These are phyloP conservation scores for Phialophora verrucosa DNA, from an alignment of 2,329 filamentous ascomycete genomes.

Conservation along the genomic window DNA sequence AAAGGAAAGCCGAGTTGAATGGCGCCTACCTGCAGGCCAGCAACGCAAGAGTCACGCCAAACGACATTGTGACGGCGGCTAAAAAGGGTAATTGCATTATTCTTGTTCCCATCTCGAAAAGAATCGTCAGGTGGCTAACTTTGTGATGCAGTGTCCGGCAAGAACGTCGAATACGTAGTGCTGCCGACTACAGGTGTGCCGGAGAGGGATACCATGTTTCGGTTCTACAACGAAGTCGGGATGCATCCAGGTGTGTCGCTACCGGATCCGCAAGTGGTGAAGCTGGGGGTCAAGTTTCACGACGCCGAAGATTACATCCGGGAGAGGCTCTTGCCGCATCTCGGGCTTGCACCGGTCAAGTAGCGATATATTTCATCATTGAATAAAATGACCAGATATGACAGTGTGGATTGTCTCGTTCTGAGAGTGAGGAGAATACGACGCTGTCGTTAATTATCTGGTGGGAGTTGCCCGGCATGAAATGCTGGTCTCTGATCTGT, in stretches of 20 bases:
- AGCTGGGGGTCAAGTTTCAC: conserved; percentile 29
- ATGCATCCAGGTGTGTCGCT: conserved; percentile 34
- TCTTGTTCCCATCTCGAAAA: neutral
- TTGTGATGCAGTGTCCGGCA: conserved; percentile 31
- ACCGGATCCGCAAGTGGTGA: conserved; percentile 34
- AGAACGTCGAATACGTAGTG: conserved; percentile 26
- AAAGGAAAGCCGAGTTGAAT: conserved; percentile 28
- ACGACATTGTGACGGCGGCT: neutral
- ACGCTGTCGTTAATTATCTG: too few relatives aligned
- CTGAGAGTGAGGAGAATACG: too few relatives aligned
- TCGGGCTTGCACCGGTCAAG: conserved; percentile 36
- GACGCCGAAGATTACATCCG: conserved; percentile 17
- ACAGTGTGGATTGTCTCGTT: neutral
- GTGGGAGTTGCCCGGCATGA: too few relatives aligned
- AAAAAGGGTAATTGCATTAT: neutral
- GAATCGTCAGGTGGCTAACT: neutral
- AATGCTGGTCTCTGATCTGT: too few relatives aligned
- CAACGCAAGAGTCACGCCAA: conserved; percentile 7
- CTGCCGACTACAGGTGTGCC: conserved; percentile 33
- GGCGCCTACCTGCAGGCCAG: conserved; percentile 6
- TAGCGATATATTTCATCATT: neutral
- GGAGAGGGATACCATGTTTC: conserved; percentile 38
- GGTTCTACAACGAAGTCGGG: conserved; percentile 35
- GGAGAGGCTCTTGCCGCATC: conserved; percentile 32
- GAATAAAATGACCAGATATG: neutral